phyloP scores from a whole-genome alignment of 345 rosid species.

The Populus deltoides region DNA sequence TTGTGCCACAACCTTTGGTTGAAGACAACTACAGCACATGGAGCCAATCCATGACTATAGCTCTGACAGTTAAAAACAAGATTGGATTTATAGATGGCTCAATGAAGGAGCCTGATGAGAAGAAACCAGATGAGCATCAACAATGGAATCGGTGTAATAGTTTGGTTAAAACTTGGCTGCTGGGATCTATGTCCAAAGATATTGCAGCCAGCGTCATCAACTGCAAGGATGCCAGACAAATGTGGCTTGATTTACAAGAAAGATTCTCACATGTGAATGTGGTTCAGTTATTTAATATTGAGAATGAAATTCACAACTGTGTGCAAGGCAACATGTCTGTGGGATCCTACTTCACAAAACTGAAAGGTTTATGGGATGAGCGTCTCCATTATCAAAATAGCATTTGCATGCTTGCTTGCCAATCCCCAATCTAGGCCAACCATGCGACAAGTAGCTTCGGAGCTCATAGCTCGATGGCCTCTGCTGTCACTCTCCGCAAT shows the following conservation, averaged over 20 bases:
- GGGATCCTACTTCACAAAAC: background rate
- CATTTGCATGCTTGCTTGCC: no score
- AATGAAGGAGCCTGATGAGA: background rate
- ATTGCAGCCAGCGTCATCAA: conserved; percentile 1
- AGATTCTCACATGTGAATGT: background rate
- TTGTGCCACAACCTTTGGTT: background rate
- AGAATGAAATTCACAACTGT: background rate
- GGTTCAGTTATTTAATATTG: conserved; percentile 1
- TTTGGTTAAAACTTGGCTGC: background rate
- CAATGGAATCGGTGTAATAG: background rate
- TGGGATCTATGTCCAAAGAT: conserved; percentile 5
- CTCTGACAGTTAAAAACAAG: background rate
- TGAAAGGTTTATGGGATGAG: background rate
- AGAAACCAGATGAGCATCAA: background rate
- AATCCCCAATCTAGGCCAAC: no score
- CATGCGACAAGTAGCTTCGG: no score
- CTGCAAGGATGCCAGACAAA: background rate
- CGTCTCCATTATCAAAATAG: no score
- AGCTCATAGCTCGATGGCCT: no score
- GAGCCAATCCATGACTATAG: conserved; percentile 1
- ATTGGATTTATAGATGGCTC: background rate
- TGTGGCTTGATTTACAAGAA: no score
- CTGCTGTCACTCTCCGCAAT: no score
- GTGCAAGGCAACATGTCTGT: background rate
- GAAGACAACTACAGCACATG: conserved; percentile 6